Percentiles rank a stretch among this genome's conserved stretches.
Conservation (phyloP, 129 eudicot genomes). For the Saposhnikovia divaricata region DNA sequence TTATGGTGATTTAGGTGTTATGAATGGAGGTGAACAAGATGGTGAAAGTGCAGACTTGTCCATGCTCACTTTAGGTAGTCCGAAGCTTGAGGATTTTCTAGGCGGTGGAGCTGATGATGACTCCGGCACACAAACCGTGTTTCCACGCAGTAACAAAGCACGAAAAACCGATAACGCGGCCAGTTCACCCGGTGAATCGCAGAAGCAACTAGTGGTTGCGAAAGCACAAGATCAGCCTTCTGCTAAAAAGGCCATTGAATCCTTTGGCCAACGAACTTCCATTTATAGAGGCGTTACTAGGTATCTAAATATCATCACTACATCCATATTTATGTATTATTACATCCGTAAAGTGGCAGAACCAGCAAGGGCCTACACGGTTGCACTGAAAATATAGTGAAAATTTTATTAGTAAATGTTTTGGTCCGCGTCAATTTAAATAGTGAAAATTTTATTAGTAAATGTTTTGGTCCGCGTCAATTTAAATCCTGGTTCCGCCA, state of each 20-base stretch:
- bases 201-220: slow-evolving; percentile 25
- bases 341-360: background rate
- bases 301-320: slow-evolving; percentile 14
- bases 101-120: slow-evolving; percentile 30
- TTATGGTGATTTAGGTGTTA: background rate
- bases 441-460: too few relatives aligned
- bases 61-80: slow-evolving; percentile 21
- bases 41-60: slow-evolving; percentile 7
- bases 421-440: too few relatives aligned
- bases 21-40: slow-evolving; percentile 17
- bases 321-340: background rate
- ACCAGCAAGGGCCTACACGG: too few relatives aligned
- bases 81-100: slow-evolving; percentile 76
- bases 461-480: too few relatives aligned
- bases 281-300: slow-evolving; percentile 85
- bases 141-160: slow-evolving; percentile 17
- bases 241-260: slow-evolving; percentile 48
- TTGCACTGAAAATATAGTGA: too few relatives aligned
- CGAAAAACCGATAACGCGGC: slow-evolving; percentile 12
- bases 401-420: too few relatives aligned
- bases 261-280: slow-evolving; percentile 80
- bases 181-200: slow-evolving; percentile 17
- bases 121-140: slow-evolving; percentile 9
- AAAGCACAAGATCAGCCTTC: slow-evolving; percentile 22
- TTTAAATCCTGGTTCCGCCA: background rate